Conservation (phyloP, 2,329 filamentous ascomycete genomes). For the Domatiomyces catenatus region DNA sequence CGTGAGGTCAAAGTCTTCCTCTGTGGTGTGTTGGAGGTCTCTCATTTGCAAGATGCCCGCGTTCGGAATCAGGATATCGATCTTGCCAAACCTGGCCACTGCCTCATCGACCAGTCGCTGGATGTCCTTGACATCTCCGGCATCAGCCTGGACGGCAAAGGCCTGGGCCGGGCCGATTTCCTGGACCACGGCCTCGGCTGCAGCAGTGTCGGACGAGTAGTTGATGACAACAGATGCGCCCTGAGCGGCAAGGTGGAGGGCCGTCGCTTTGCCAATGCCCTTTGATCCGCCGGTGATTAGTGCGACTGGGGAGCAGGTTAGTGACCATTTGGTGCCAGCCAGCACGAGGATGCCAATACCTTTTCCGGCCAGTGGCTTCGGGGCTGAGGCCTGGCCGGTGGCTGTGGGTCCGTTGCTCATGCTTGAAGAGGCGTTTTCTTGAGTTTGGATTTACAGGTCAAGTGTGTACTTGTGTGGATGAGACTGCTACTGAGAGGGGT, state of each 20-base stretch:
- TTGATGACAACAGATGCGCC: constrained; percentile 34
- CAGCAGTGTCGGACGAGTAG: constrained; percentile 42
- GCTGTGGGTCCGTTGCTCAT: no score
- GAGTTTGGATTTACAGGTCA: no score
- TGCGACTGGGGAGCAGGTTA: constrained; percentile 14
- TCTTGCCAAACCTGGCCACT: constrained; percentile 36
- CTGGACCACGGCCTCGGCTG: constrained; percentile 40
- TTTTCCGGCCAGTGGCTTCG: constrained; percentile 10
- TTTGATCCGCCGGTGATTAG: constrained; percentile 28
- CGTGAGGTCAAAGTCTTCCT: constrained; percentile 35
- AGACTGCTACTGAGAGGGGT: no score
- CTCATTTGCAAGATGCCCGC: constrained; percentile 38
- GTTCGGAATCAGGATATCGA: constrained; percentile 45
- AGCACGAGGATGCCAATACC: no score
- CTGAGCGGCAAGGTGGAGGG: constrained; percentile 23
- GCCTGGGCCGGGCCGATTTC: constrained; percentile 34
- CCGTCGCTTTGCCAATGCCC: constrained; percentile 28
- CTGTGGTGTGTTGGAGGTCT: constrained; percentile 35
- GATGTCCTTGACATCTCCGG: constrained; percentile 31
- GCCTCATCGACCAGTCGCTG: constrained; percentile 35
- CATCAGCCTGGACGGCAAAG: constrained; percentile 41
- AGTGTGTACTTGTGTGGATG: no score
- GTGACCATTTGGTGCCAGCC: no score
- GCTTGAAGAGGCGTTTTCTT: no score
- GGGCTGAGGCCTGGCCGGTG: no score